Evolutionary conservation across 2,329 filamentous ascomycete species (phyloP), one percentile per base, ranked within the genome.

Genomic region (Pseudocercospora fuligena): DNA sequence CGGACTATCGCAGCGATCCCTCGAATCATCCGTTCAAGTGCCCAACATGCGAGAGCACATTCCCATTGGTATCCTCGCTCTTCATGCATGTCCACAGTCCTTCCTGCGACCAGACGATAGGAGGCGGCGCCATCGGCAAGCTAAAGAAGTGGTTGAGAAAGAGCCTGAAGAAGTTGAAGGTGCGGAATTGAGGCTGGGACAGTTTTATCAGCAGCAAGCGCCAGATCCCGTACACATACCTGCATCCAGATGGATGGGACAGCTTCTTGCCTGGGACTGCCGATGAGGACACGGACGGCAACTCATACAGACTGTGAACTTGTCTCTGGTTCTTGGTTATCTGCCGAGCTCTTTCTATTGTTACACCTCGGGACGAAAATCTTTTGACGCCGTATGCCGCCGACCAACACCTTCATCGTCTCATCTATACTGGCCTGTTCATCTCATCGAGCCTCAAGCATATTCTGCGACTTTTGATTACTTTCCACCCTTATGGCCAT

Each of bases 401-500:
- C 27, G 11, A n/a, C 51, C 51, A 31, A 27, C 12, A 16, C 8
- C 27, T 12, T 21, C 27, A n/a, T 31, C 5, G 6, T 56, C 27
- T 31, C 25, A n/a, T 56, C 27, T 56, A 56, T 33, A 56, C 51
- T 14, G 23, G 27, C 16, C 12, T 36, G 33, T 12, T 11, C 33
- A 36, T 36, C 11, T n/a, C 27, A 25, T 27, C 16, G 7, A 27
- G 3, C 8, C 14, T 19, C 14, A 23, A 11, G 14, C 49, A 29
- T 23, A 19, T 16, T 4, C 12, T 27, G 27, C n/a, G 51, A 56
- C 7, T 56, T 8, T 16, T 27, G 9, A 33, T 46, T 64, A 78
- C 71, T 78, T 79, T 54, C 77, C 77, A 71, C 75, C 77, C 66
- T 75, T 69, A 40, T 75, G 73, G 56, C 77, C 78, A 62, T 76